Conservation (phyloP, 495 filamentous ascomycete genomes). For the Penicillium waksmanii region DNA sequence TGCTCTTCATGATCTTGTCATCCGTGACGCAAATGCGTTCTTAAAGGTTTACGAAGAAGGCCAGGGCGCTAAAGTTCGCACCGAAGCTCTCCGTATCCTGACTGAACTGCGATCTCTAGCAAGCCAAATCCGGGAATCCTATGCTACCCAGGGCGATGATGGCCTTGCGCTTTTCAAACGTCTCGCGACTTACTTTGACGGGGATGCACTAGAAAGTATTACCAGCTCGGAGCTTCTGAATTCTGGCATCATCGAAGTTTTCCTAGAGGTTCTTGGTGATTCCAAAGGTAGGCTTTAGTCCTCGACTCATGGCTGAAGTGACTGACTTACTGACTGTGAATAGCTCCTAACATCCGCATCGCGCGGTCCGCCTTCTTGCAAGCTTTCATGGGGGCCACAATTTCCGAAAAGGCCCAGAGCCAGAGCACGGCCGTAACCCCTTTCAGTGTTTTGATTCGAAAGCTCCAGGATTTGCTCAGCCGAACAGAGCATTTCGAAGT, state of each 20-base stretch:
- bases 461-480: constrained; percentile 93
- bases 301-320: not conserved
- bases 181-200: constrained; percentile 86
- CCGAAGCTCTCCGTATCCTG: constrained; percentile 77
- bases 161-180: constrained; percentile 69
- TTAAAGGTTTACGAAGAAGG: constrained; percentile 80
- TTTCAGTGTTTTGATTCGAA: constrained; percentile 89
- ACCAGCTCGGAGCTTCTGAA: constrained; percentile 95
- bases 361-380: constrained; percentile 85
- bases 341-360: constrained; percentile 42
- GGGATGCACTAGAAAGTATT: constrained; percentile 85
- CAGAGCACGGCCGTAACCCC: constrained; percentile 73
- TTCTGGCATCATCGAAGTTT: constrained; percentile 81
- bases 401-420: constrained; percentile 62
- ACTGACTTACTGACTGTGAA: not conserved
- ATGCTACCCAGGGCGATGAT: constrained; percentile 54
- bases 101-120: constrained; percentile 72
- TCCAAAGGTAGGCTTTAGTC: constrained; percentile 40
- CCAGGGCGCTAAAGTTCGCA: constrained; percentile 69
- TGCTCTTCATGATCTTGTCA: constrained; percentile 73
- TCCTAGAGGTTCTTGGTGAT: constrained; percentile 82
- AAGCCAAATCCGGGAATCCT: constrained; percentile 68
- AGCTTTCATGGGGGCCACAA: constrained; percentile 86
- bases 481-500: constrained; percentile 98
- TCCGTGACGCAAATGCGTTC: constrained; percentile 76